Conservation (phyloP, 2,329 filamentous ascomycete species). For the Didymella pinodella region DNA sequence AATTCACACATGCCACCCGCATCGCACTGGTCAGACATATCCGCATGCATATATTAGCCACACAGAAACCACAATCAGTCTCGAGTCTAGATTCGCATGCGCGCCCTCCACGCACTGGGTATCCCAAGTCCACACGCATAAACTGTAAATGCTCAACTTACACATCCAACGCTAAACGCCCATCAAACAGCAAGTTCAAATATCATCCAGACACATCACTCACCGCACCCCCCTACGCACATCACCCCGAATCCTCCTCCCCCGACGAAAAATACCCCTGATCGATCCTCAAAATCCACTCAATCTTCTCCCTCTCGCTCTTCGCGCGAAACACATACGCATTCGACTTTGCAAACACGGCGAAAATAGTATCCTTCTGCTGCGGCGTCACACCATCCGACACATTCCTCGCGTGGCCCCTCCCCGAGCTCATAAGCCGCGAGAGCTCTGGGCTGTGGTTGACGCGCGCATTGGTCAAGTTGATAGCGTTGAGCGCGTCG, state of each 20-base stretch:
- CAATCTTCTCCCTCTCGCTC: constrained; percentile 89
- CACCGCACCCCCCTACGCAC: background rate
- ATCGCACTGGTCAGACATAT: background rate
- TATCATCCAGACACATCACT: background rate
- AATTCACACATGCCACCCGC: background rate
- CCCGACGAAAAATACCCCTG: constrained; percentile 69
- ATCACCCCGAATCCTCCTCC: constrained; percentile 25
- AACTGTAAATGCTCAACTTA: constrained; percentile 7
- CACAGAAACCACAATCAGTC: too few relatives aligned
- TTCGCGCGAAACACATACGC: constrained; percentile 93
- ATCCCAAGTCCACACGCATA: constrained; percentile 11
- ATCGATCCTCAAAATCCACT: constrained; percentile 96
- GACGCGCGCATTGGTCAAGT: constrained; percentile 86
- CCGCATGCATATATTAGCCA: too few relatives aligned
- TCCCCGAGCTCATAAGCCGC: constrained; percentile 64
- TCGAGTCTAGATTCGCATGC: constrained; percentile 5
- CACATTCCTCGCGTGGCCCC: constrained; percentile 3
- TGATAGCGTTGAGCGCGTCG: constrained; percentile 89
- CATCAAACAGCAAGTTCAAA: background rate
- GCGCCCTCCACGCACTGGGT: constrained; percentile 18
- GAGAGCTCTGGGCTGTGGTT: constrained; percentile 91
- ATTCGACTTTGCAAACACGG: constrained; percentile 91
- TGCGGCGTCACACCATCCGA: constrained; percentile 5
- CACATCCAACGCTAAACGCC: constrained; percentile 10
- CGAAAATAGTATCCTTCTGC: constrained; percentile 76